Conservation (phyloP, 129 eudicot genomes). For the Calendula officinalis region DNA sequence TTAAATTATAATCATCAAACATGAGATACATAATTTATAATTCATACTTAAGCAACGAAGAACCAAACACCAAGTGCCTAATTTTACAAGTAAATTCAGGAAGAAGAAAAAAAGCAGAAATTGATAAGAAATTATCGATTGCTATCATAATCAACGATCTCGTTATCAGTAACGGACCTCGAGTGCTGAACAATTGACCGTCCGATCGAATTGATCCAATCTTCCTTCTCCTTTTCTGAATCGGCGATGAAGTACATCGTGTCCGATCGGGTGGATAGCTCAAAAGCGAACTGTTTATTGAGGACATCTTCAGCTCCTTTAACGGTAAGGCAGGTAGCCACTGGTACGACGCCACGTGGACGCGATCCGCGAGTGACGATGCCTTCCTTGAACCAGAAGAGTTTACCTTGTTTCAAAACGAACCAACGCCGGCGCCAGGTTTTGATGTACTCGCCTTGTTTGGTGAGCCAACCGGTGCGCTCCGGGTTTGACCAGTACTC, state of each 20-base stretch:
- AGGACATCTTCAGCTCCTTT: constrained; percentile 95
- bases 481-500: constrained; percentile 81
- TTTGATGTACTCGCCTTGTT: constrained; percentile 97
- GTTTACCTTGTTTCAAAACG: constrained; percentile 78
- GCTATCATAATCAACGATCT: constrained; percentile 67
- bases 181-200: constrained; percentile 91
- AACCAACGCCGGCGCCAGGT: constrained; percentile 99
- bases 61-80: constrained; percentile 21
- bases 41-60: constrained; percentile 18
- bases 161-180: constrained; percentile 69
- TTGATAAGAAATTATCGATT: constrained; percentile 19
- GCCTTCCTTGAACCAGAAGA: constrained; percentile 96
- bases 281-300: constrained; percentile 72
- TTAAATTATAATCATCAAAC: constrained; percentile 11
- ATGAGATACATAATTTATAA: constrained; percentile 11
- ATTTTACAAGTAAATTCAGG: constrained; percentile 24
- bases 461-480: constrained; percentile 97
- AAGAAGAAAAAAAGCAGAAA: background rate
- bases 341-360: constrained; percentile 93
- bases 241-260: constrained; percentile 95
- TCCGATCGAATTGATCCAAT: constrained; percentile 94
- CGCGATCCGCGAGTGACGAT: constrained; percentile 64
- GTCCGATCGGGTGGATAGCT: constrained; percentile 68
- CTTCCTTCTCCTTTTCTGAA: constrained; percentile 93
- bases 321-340: constrained; percentile 72